Conservation (phyloP, 2,329 filamentous ascomycete genomes). For the Amesomyces nigricolor region DNA sequence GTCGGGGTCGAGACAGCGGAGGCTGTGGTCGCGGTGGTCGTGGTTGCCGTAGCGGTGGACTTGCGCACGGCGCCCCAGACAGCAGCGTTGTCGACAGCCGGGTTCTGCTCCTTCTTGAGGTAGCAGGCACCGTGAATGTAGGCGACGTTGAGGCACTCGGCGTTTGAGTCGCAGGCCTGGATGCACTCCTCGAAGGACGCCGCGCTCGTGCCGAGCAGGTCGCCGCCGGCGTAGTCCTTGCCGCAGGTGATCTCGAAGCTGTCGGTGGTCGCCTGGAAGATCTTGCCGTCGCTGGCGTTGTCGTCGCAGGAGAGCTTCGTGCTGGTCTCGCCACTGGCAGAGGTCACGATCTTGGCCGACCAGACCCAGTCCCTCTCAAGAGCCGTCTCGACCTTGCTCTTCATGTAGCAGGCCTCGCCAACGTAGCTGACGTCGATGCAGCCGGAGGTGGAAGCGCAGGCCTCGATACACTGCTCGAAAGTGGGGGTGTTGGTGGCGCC, state of each 20-base stretch:
- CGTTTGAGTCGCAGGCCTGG: neutral
- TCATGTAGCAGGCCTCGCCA: neutral
- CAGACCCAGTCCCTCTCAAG: neutral
- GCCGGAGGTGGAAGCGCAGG: neutral
- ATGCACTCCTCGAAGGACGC: conserved; percentile 2
- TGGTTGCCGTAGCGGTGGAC: neutral
- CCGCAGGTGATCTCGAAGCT: conserved; percentile 3
- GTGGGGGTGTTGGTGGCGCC: neutral
- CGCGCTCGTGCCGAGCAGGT: neutral
- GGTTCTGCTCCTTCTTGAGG: conserved; percentile 2
- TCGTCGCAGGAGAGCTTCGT: neutral
- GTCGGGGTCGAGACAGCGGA: neutral
- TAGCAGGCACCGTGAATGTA: neutral
- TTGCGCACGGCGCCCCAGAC: conserved; percentile 4
- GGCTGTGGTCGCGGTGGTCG: neutral
- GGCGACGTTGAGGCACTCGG: conserved; percentile 1
- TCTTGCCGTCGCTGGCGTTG: conserved; percentile 1
- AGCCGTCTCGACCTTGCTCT: neutral
- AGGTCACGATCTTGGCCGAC: neutral
- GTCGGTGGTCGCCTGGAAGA: neutral
- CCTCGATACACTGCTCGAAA: neutral
- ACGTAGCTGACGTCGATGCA: conserved; percentile 4
- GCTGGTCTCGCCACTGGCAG: neutral
- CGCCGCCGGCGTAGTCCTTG: conserved; percentile 8
- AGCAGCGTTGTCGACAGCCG: neutral